Conservation (phyloP, 805 yeast species). For the Barnettozyma californica region DNA sequence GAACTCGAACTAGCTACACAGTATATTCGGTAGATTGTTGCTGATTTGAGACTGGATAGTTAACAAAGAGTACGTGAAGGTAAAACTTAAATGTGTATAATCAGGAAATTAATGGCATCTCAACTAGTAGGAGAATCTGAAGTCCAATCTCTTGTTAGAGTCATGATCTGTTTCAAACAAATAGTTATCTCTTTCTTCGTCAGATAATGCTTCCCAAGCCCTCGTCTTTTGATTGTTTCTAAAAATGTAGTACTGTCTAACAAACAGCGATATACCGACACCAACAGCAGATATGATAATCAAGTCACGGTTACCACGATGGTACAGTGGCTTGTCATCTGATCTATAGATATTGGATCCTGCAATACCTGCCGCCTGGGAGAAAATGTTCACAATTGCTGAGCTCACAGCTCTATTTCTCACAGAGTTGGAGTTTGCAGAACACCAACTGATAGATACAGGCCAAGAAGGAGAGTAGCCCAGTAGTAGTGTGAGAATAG, state of each 20-base stretch:
- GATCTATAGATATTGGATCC: constrained; percentile 51
- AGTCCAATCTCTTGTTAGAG: constrained; percentile 58
- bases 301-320: constrained; percentile 46
- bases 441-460: constrained; percentile 53
- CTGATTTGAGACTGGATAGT: no score
- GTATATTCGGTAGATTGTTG: no score
- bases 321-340: constrained; percentile 56
- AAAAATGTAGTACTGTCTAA: constrained; percentile 29
- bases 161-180: constrained; percentile 38
- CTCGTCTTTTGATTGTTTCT: constrained; percentile 40
- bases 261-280: constrained; percentile 24
- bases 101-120: no score
- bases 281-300: constrained; percentile 32
- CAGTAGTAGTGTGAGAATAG: constrained; percentile 30
- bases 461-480: constrained; percentile 50
- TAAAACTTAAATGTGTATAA: not conserved
- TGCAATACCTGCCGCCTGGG: constrained; percentile 52
- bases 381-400: constrained; percentile 58
- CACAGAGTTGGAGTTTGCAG: constrained; percentile 57
- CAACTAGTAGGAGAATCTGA: constrained; percentile 25
- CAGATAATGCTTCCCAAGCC: constrained; percentile 46
- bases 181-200: constrained; percentile 47
- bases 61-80: no score
- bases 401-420: constrained; percentile 61
- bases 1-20: no score